These are phyloP conservation scores for Talaromyces sp. DNA, from an alignment of 2,329 filamentous ascomycete species.

Conservation along the genomic window DNA sequence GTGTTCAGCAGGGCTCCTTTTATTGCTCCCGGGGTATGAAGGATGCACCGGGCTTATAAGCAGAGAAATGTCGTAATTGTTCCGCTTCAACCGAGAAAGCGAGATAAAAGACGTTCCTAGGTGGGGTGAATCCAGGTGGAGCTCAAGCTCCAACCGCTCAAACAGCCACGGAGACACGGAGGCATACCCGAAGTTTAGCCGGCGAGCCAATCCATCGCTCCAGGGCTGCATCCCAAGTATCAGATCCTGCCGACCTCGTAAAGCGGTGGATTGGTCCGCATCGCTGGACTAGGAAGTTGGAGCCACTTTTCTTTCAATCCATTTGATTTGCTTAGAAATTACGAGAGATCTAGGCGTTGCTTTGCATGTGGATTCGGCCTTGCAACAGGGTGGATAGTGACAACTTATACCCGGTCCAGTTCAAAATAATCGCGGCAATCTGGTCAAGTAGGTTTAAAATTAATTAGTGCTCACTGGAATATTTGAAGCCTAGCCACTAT, in stretches of 20 bases:
- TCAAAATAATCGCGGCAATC: too few species aligned
- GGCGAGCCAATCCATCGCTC: not conserved
- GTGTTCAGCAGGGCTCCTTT: too few species aligned
- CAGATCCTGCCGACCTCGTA: not conserved
- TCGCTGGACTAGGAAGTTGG: not conserved
- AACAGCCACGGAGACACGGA: constrained; percentile 26
- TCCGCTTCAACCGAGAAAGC: too few species aligned
- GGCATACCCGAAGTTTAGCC: constrained; percentile 33
- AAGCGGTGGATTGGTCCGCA: constrained; percentile 11
- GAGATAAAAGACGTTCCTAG: not conserved
- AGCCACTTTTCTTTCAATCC: not conserved
- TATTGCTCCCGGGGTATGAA: not conserved
- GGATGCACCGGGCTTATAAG: not conserved
- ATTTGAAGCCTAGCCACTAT: not conserved
- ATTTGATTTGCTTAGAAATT: not conserved
- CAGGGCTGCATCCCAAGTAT: too few species aligned
- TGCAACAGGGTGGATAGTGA: too few species aligned
- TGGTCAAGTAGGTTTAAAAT: too few species aligned
- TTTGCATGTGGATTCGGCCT: too few species aligned
- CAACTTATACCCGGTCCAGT: too few species aligned
- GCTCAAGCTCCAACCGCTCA: constrained; percentile 1
- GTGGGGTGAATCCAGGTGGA: constrained; percentile 6
- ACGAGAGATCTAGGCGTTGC: too few species aligned
- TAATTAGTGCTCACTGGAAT: too few species aligned
- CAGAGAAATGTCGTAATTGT: too few species aligned